Evolutionary conservation across 2,329 filamentous ascomycete species (phyloP).

Genomic region (Sporothrix schenckii): DNA sequence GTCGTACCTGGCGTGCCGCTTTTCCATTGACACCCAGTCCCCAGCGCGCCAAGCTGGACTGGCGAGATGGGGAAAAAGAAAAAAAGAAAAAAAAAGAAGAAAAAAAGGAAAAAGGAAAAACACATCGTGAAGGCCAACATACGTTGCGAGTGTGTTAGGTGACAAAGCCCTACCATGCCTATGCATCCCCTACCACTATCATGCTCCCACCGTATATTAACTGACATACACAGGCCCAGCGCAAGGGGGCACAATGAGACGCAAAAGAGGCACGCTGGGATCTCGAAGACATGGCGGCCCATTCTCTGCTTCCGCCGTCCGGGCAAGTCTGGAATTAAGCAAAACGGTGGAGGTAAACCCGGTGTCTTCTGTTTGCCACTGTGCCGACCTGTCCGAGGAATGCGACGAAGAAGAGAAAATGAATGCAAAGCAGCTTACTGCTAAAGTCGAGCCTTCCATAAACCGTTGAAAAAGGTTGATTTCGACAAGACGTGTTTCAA

Average conservation of each 20-base stretch:
- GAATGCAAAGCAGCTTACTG: background rate
- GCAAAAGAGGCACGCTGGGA: background rate
- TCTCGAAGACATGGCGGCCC: conserved; percentile 18
- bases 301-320: background rate
- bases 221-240: background rate
- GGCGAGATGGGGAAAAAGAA: background rate
- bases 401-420: background rate
- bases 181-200: conserved; percentile 4
- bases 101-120: background rate
- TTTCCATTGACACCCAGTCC: background rate
- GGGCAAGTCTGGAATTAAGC: background rate
- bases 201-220: background rate
- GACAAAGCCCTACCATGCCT: background rate
- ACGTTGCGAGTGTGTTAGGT: background rate
- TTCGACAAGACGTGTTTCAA: too few species aligned
- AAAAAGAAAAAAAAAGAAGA: background rate
- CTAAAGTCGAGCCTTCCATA: background rate
- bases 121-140: background rate
- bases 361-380: conserved; percentile 9
- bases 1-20: background rate
- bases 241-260: background rate
- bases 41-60: background rate
- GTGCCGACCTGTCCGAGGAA: conserved; percentile 16
- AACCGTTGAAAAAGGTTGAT: too few species aligned
- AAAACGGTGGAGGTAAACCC: background rate